Evolutionary conservation across 768 basidiomycete genomes (phyloP).

Genomic region (Paxillus involutus): DNA sequence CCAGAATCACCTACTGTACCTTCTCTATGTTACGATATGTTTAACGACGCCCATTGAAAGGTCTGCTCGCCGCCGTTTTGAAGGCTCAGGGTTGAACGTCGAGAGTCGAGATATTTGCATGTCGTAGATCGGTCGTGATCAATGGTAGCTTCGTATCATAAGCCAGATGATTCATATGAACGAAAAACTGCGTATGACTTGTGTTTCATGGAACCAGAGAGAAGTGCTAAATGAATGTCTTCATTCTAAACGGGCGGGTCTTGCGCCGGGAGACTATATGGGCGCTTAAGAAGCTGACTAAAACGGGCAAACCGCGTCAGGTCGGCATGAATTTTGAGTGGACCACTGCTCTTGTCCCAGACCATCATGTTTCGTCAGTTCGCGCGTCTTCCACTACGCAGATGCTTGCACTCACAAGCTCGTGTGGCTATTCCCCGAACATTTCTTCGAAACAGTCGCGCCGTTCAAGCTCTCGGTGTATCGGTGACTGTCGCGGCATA

Average conservation of each 20-base stretch:
- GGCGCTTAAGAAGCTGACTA: slow-evolving; percentile 17
- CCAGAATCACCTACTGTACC: no score
- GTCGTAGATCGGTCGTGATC: no score
- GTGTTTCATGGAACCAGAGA: no score
- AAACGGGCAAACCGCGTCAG: slow-evolving; percentile 5
- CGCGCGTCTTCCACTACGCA: slow-evolving; percentile 51
- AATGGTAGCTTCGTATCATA: no score
- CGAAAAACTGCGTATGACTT: no score
- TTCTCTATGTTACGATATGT: slow-evolving; percentile 15
- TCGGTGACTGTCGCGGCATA: slow-evolving; percentile 47
- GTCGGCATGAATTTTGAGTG: slow-evolving; percentile 23
- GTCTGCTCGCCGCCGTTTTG: neutral
- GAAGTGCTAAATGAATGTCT: no score
- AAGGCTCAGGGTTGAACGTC: no score
- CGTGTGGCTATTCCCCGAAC: slow-evolving; percentile 18
- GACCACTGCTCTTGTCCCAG: neutral
- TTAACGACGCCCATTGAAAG: no score
- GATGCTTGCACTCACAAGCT: slow-evolving; percentile 49
- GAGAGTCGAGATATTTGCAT: no score
- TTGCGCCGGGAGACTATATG: no score
- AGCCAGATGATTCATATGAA: no score
- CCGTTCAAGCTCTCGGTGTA: slow-evolving; percentile 40
- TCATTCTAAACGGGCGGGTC: no score
- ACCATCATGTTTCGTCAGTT: slow-evolving; percentile 54
- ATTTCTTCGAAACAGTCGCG: slow-evolving; percentile 26